Evolutionary conservation across 768 basidiomycete species (phyloP).

Genomic region (Mycena maculata): DNA sequence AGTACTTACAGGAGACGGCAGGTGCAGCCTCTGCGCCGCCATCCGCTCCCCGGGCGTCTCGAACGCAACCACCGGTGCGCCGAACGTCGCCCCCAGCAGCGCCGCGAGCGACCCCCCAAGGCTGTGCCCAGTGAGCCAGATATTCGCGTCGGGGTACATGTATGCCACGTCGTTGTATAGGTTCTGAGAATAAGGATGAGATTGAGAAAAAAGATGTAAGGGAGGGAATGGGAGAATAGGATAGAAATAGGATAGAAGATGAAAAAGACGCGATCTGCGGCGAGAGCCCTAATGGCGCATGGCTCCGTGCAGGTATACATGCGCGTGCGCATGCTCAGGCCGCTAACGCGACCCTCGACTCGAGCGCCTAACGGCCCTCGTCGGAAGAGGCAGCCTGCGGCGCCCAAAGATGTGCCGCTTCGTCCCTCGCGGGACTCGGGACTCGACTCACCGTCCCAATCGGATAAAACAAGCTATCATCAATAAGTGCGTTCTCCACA

Average conservation of each 20-base stretch:
- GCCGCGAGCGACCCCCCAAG: slow-evolving; percentile 90
- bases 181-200: slow-evolving; percentile 75
- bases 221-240: no score
- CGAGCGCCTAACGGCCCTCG: no score
- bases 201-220: no score
- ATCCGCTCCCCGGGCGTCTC: slow-evolving; percentile 83
- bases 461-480: slow-evolving; percentile 90
- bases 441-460: slow-evolving; percentile 82
- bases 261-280: no score
- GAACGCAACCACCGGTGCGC: slow-evolving; percentile 91
- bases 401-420: no score
- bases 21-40: slow-evolving; percentile 83
- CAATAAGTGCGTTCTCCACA: slow-evolving; percentile 78
- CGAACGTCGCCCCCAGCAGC: slow-evolving; percentile 89
- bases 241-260: no score
- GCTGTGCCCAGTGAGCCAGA: slow-evolving; percentile 90
- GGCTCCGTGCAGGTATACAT: no score
- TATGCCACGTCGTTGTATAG: slow-evolving; percentile 92
- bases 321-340: no score
- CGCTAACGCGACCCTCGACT: no score
- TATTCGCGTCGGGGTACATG: slow-evolving; percentile 89
- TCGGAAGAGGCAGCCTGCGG: no score
- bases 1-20: slow-evolving; percentile 80
- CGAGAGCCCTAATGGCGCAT: no score
- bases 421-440: background rate